These are phyloP conservation scores for Magnusiomyces sp. DNA, from an alignment of 1,139 yeast species.

Conservation along the genomic window DNA sequence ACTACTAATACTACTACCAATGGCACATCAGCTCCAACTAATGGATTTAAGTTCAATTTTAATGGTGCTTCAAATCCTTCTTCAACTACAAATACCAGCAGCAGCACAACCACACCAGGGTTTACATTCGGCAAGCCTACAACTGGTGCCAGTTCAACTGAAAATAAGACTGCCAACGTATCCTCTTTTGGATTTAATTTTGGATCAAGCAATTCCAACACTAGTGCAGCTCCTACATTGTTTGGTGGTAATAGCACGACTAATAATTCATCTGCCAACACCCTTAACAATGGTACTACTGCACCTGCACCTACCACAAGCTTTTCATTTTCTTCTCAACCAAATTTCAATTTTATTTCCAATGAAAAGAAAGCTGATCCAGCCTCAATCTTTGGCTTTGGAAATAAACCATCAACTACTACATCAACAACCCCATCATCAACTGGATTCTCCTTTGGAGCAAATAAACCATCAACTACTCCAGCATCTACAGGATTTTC, in stretches of 20 bases:
- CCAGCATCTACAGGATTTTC: background rate
- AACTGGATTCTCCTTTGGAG: background rate
- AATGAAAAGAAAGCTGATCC: background rate
- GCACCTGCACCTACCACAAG: background rate
- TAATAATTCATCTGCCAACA: background rate
- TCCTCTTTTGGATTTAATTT: background rate
- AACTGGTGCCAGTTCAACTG: background rate
- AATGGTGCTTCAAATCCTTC: background rate
- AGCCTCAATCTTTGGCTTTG: background rate
- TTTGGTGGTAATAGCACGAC: too few species aligned
- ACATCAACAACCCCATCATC: too few species aligned
- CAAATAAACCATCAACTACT: background rate
- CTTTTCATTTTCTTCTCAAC: background rate
- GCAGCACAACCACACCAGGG: too few species aligned
- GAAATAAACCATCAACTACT: background rate
- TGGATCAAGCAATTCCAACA: background rate
- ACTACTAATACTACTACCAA: background rate
- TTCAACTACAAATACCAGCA: too few species aligned
- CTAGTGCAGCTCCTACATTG: background rate
- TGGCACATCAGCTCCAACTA: slow-evolving; percentile 2
- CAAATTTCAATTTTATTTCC: background rate
- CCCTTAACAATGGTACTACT: background rate
- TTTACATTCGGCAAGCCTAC: too few species aligned
- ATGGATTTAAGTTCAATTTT: slow-evolving; percentile 3
- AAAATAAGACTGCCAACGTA: background rate